These are phyloP conservation scores for Mycosphaerella sp. DNA, from an alignment of 2,329 filamentous ascomycete species.

Conservation along the genomic window DNA sequence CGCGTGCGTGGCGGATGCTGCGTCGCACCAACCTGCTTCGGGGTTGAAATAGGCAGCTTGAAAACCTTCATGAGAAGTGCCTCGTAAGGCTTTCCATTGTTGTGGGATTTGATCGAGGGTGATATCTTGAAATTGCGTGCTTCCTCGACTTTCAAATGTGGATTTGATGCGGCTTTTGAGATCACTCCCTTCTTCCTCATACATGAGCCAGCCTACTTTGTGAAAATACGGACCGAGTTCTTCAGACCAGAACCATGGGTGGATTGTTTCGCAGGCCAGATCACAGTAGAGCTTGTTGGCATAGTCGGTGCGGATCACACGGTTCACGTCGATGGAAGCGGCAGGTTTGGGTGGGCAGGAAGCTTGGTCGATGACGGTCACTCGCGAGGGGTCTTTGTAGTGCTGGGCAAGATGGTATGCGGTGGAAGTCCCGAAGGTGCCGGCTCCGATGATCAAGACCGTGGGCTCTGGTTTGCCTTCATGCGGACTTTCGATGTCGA, in stretches of 20 bases:
- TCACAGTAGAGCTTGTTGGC: slow-evolving; percentile 27
- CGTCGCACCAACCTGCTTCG: slow-evolving; percentile 51
- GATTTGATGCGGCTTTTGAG: slow-evolving; percentile 44
- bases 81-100: slow-evolving; percentile 38
- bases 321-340: slow-evolving; percentile 32
- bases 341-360: slow-evolving; percentile 44
- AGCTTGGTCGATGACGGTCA: slow-evolving; percentile 56
- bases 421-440: slow-evolving; percentile 25
- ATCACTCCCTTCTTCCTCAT: slow-evolving; percentile 36
- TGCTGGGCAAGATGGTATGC: slow-evolving; percentile 36
- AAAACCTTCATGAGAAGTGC: slow-evolving; percentile 36
- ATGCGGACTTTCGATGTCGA: slow-evolving; percentile 16
- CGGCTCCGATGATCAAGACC: slow-evolving; percentile 25
- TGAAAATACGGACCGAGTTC: slow-evolving; percentile 46
- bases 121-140: slow-evolving; percentile 39
- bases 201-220: slow-evolving; percentile 55
- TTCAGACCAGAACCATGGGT: slow-evolving; percentile 34
- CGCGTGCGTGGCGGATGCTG: slow-evolving; percentile 41
- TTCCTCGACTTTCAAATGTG: slow-evolving; percentile 47
- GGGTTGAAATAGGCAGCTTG: slow-evolving; percentile 46
- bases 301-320: slow-evolving; percentile 33
- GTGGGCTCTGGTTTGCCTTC: slow-evolving; percentile 18
- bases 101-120: slow-evolving; percentile 37
- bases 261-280: slow-evolving; percentile 36
- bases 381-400: slow-evolving; percentile 44